Evolutionary conservation across 805 yeast species (phyloP), one percentile per base, ranked within the genome.

Genomic region (Teunomyces gatunensis): DNA sequence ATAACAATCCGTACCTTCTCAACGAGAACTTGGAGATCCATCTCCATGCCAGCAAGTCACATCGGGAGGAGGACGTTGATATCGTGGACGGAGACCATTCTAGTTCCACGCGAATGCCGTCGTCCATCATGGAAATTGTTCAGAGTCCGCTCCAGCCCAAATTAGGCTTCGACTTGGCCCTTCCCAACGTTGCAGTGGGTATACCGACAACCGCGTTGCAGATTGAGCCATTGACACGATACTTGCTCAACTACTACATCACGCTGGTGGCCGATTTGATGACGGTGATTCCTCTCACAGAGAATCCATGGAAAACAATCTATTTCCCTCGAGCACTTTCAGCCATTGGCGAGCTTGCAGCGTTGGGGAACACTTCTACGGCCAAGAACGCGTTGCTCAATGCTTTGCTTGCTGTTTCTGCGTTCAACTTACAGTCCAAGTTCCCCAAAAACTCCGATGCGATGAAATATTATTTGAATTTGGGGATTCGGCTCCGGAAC

Each of bases 221-320:
- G 49, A 81, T 85, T 2, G 81, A 80, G 54, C 88, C 95, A 1
- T 71, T 87, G 55, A 80, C 95, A 0, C 66, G 94, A 39, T 87
- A 83, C 59, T 67, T 89, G 35, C 68, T 89, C 42, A 83, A 83
- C 51, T 82, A 89, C 59, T 89, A 88, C 61, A 75, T 80, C 13
- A 80, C 84, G 13, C 81, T 83, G 53, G 94, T 89, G 1, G 92
- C 92, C 0, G 94, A 87, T 60, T 65, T 81, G 46, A 84, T 85
- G 89, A 80, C 89, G 0, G 89, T 84, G 3, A 79, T 84, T 18
- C 80, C 83, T 0, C 73, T 83, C 43, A 80, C 87, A 0, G 86
- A 84, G 51, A 89, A 87, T 60, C 96, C 96, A 0, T 89, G 96
- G 96, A 85, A 85, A 56, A 82, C 85, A 2, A 81, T 88, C n/a